Base-by-base conservation (phyloP, 768 basidiomycete genomes). In the Rhodotorula kratochvilovae region DNA sequence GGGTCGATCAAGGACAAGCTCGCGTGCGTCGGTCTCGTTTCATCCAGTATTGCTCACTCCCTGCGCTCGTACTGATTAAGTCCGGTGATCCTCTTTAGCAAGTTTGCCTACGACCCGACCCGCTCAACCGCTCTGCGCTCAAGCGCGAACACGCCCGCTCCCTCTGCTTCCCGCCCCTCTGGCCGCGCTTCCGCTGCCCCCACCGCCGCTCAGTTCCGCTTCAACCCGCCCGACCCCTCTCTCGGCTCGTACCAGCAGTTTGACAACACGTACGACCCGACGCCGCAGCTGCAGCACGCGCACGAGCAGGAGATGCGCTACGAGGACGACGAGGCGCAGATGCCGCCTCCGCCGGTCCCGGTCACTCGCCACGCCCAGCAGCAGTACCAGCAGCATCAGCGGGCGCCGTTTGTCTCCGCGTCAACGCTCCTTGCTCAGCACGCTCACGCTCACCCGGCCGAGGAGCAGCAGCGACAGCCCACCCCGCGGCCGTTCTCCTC, bases 71-170 rank as follows among this genome's bases (percentile, higher is more conserved):
- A n/a, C n/a, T n/a, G n/a, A n/a, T n/a, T n/a, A n/a, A n/a, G n/a
- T n/a, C n/a, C n/a, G n/a, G n/a, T n/a, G n/a, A n/a, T n/a, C n/a
- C n/a, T n/a, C n/a, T n/a, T n/a, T 25, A 65, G 63, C 19, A 55
- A n/a, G 10, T 65, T 65, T 45, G 55, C 55, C 25, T 65, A 65
- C 55, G 33, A 57, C n/a, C 63, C 63, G 5, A 36, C 55, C 5
- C 55, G 55, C 15, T 16, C 42, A 2, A 19, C 10, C 33, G 35
- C 45, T 5, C 42, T 35, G 29, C 55, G 43, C 42, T 21, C 58
- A 1, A 27, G 51, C 17, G 6, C 39, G 6, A 21, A 12, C 21
- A n/a, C 46, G 16, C n/a, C 42, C 13, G 21, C 29, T 31, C n/a
- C n/a, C n/a, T 15, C 33, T 11, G 19, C 21, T 21, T 29, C 60